Conservation (phyloP, 306 rosid species). For the Glycine latifolia region DNA sequence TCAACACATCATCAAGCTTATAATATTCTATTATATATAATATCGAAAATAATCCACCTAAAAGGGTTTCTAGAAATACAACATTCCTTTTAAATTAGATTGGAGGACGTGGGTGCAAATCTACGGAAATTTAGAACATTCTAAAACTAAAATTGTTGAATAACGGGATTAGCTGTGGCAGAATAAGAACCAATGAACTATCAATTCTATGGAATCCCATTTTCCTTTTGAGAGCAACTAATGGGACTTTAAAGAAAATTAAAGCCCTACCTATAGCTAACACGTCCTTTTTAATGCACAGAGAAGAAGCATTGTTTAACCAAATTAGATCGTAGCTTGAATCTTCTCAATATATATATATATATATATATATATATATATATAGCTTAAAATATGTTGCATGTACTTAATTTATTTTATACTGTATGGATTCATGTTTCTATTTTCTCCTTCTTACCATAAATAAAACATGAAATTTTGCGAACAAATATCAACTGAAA, state of each 20-base stretch:
- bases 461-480: background rate
- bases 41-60: too few relatives aligned
- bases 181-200: slow-evolving; percentile 45
- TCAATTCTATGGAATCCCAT: slow-evolving; percentile 43
- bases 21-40: background rate
- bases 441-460: too few relatives aligned
- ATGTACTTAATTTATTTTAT: background rate
- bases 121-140: slow-evolving; percentile 29
- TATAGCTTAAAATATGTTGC: background rate
- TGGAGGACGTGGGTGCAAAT: slow-evolving; percentile 34
- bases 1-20: background rate
- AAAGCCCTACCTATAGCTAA: slow-evolving; percentile 36
- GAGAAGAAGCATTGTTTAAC: slow-evolving; percentile 1
- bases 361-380: slow-evolving; percentile 29
- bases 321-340: slow-evolving; percentile 36
- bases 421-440: background rate
- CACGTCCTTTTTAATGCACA: slow-evolving; percentile 31
- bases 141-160: slow-evolving; percentile 11
- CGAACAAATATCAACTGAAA: background rate
- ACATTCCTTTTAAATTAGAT: slow-evolving; percentile 30
- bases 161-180: slow-evolving; percentile 26
- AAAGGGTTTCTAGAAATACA: slow-evolving; percentile 13
- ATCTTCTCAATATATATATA: slow-evolving; percentile 40
- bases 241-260: slow-evolving; percentile 43
- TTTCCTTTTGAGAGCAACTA: slow-evolving; percentile 35